Percentiles rank a stretch among this genome's conserved stretches.
Conservation (phyloP, 169 alveolate species). For the Sarcocystis neurona region DNA sequence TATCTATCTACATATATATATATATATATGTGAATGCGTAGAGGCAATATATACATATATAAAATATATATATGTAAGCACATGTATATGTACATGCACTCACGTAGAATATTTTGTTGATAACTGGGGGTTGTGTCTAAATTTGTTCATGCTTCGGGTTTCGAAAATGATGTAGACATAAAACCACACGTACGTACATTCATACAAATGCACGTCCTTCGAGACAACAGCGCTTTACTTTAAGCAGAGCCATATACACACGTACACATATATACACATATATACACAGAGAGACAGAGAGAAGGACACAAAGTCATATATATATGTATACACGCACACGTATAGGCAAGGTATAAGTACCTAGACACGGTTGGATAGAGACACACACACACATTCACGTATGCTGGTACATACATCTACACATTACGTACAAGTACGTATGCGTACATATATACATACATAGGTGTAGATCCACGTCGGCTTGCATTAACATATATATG, state of each 20-base stretch:
- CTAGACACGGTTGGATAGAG: background rate
- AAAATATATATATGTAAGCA: background rate
- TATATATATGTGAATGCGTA: no score
- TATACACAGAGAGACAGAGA: background rate
- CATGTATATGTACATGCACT: background rate
- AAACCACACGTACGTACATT: no score
- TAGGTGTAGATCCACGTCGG: background rate
- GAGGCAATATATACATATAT: no score
- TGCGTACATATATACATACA: background rate
- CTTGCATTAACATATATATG: no score
- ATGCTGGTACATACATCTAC: background rate
- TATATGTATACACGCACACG: background rate
- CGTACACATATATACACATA: background rate
- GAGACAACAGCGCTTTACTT: no score
- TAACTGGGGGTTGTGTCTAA: no score
- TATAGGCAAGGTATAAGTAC: background rate
- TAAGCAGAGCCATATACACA: no score
- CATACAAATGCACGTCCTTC: no score
- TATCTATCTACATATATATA: background rate
- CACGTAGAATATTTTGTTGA: no score
- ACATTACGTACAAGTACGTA: background rate
- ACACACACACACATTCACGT: background rate
- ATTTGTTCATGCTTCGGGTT: no score
- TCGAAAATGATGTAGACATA: no score
- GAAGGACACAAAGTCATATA: no score